Base-by-base conservation (phyloP, 148 eudicot genomes). In the Amaranthus hypochondriacus region DNA sequence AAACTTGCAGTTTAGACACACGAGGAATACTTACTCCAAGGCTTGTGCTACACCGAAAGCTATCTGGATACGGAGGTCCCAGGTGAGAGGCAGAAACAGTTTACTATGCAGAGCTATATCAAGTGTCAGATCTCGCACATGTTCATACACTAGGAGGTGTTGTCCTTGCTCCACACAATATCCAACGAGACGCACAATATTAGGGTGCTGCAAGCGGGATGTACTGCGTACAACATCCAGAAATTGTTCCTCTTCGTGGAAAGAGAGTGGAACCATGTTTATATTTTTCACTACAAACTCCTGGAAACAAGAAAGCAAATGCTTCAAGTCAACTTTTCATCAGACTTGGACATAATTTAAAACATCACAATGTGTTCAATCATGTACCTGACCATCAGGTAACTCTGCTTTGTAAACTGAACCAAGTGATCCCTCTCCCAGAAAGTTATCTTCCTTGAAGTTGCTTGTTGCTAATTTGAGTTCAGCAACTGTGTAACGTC, bases 341-440 rank as follows among this genome's bases (percentile, higher is more conserved):
- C 9, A 68, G 65, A 53, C 44, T 44, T 62, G 48, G 14, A 53
- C 62, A 9, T 51, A 8, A 42, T 67, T 44, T 14, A 56, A 10
- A 4, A 54, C 15, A 11, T 13, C 12, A 63, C 6, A 39, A 11
- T 14, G 69, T 14, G 5, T 71, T 63, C 54, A 77, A 75, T 65
- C 10, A 60, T 73, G 72, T 83, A 95, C 99, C 69, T 80, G 87
- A 70, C 93, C 92, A 79, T 87, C 86, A 56, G 93, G 89, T 75
- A 92, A 86, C 50, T 87, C 87, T 74, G 96, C 97, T 86, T 83
- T 95, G 74, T 79, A 90, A 76, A 95, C 99, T 47, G 96, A 83
- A 79, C 99, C 99, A 64, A 95, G 92, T 46, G 99, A 90, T 76
- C 99, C 99, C 81, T 90, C 92, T 80, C 99, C 99, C 61, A 92